Percentiles rank a stretch among this genome's conserved stretches.
Evolutionary conservation across 768 basidiomycete species (phyloP).

Genomic region (Podaxis sp.): DNA sequence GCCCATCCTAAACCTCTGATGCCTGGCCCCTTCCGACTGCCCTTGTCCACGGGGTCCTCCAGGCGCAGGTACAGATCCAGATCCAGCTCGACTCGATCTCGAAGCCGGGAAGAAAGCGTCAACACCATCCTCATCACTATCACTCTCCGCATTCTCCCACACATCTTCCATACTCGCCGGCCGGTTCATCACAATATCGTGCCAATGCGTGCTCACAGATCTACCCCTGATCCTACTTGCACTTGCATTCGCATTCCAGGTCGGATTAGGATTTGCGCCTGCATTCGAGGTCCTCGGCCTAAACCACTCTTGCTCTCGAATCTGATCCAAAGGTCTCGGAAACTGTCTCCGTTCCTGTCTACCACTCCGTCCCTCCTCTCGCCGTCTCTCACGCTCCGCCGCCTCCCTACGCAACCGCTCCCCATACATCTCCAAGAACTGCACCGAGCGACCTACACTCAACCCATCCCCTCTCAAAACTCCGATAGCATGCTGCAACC

Average conservation of each 20-base stretch:
- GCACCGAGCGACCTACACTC: constrained; percentile 2
- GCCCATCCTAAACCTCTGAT: not conserved
- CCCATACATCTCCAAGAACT: constrained; percentile 8
- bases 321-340: not conserved
- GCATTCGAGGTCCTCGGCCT: not conserved
- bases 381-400: not conserved
- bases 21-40: not conserved
- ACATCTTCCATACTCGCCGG: not conserved
- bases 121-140: not conserved
- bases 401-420: not conserved
- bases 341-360: not conserved
- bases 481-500: not conserved
- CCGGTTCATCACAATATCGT: not conserved
- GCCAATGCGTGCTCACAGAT: not conserved
- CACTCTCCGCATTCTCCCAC: not conserved
- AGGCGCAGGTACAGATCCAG: not conserved
- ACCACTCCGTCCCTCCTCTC: not conserved
- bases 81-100: not conserved
- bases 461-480: constrained; percentile 7
- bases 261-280: not conserved
- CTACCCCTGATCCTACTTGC: not conserved
- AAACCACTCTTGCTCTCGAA: too few relatives aligned
- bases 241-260: not conserved
- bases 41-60: not conserved
- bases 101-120: not conserved